Evolutionary conservation across 306 rosid genomes (phyloP), one percentile per base, ranked within the genome.

Genomic region (Cyclanthera cordifolia): DNA sequence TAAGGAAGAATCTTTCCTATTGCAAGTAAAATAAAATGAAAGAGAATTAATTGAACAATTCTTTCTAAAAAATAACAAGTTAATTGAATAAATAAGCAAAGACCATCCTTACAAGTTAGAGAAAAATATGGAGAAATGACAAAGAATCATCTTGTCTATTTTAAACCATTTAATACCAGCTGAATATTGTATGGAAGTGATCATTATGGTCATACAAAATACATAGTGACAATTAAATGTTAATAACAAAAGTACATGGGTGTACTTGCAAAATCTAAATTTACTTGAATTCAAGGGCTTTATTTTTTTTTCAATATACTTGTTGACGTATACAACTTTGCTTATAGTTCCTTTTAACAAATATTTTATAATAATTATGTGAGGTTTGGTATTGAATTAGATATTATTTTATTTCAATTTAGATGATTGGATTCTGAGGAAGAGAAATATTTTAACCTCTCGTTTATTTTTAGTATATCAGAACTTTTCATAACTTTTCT

Each of bases 241-340:
- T 8, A 34, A 59, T n/a, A 32, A 23, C 0, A 17, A 59, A 59
- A 17, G 67, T 59, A 59, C 67, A 32, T 59, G 48, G 67, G 4
- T 9, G 67, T 59, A 59, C 67, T 59, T 59, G 48, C 48, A 34
- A 59, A 32, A n/a, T n/a, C 30, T 32, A 59, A 59, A 59, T 59
- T 27, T n/a, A 30, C 8, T 59, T 32, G 13, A n/a, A 28, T 5
- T 32, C 34, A 19, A n/a, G 34, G 10, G 14, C 1, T n/a, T 3
- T 30, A n/a, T n/a, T n/a, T 11, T 8, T 30, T 30, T n/a, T 3
- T 6, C 25, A 59, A 59, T 59, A 8, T 17, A n/a, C 27, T 59
- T 32, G 67, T 59, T 59, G 47, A 59, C 32, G 25, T 34, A 17
- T 34, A 8, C 67, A 59, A 34, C 48, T 59, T 59, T 34, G 67